Conservation (phyloP, 2,329 filamentous ascomycete species). For the Ilyonectria destructans region DNA sequence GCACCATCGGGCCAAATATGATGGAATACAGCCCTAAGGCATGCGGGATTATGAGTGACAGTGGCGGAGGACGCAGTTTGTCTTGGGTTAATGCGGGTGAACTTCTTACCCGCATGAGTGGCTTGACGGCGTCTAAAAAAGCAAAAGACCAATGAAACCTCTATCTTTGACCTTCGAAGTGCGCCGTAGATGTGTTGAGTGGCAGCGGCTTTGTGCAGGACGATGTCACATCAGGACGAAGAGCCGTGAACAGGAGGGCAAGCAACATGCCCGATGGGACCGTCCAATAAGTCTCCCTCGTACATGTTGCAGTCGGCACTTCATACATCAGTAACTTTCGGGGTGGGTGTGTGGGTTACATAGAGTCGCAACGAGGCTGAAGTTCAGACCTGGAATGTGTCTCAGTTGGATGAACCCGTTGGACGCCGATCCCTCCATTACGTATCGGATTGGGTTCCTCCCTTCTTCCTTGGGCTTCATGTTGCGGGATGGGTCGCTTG, state of each 20-base stretch:
- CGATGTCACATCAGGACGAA: neutral
- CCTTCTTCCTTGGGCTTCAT: neutral
- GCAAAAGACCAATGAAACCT: neutral
- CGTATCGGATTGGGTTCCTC: neutral
- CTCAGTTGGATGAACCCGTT: neutral
- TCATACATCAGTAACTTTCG: neutral
- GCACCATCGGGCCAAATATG: conserved; percentile 36
- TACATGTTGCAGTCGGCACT: neutral
- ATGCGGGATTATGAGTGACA: conserved; percentile 31
- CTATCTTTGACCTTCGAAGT: too few species aligned
- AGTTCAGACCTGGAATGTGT: neutral
- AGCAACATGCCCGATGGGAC: neutral
- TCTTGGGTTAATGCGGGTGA: conserved; percentile 23
- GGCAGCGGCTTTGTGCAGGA: neutral
- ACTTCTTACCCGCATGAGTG: neutral
- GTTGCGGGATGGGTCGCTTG: neutral
- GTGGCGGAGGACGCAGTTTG: neutral
- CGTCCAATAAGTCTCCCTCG: neutral
- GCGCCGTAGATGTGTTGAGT: neutral
- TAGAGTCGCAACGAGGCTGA: too few species aligned
- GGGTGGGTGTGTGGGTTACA: neutral
- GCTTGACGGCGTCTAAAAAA: neutral
- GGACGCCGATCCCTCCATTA: neutral
- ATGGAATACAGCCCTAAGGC: conserved; percentile 39
- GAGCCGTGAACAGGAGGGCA: too few species aligned